These are phyloP conservation scores for Cydonia oblonga DNA, from an alignment of 331 rosid species.

Conservation along the genomic window DNA sequence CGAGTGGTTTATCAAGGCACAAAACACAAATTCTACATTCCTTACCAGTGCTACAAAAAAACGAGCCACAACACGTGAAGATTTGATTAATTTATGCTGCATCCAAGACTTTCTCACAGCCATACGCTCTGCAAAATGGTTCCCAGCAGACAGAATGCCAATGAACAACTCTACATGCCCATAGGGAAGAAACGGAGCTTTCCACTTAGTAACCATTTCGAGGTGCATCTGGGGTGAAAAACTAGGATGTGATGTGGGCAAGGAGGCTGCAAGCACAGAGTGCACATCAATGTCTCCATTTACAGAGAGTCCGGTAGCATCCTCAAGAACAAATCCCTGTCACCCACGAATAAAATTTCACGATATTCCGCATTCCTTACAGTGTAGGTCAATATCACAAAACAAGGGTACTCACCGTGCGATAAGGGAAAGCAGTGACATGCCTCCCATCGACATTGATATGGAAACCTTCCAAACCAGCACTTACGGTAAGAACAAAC, in stretches of 20 bases:
- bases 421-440: slow-evolving; percentile 82
- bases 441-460: slow-evolving; percentile 84
- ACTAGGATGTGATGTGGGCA: slow-evolving; percentile 88
- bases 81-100: slow-evolving; percentile 69
- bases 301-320: slow-evolving; percentile 77
- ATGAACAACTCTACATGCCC: slow-evolving; percentile 61
- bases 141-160: slow-evolving; percentile 93
- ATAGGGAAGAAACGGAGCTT: slow-evolving; percentile 44
- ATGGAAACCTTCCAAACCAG: slow-evolving; percentile 96
- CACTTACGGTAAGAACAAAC: slow-evolving; percentile 83
- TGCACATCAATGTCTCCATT: slow-evolving; percentile 84
- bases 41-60: slow-evolving; percentile 91
- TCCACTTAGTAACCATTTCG: slow-evolving; percentile 68
- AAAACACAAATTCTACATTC: not conserved
- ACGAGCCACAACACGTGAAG: slow-evolving; percentile 66
- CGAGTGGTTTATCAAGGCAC: not conserved
- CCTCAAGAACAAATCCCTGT: slow-evolving; percentile 95
- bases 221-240: slow-evolving; percentile 80
- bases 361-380: not conserved
- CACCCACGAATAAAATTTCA: not conserved
- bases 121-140: slow-evolving; percentile 94
- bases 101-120: slow-evolving; percentile 98
- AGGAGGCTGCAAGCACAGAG: slow-evolving; percentile 67
- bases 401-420: slow-evolving; percentile 46
- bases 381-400: not conserved